A percentile compares a stretch with the other conserved stretches of the same genome.
Evolutionary conservation across 2,329 filamentous ascomycete species (phyloP).

Genomic region (Clonostachys sp.): DNA sequence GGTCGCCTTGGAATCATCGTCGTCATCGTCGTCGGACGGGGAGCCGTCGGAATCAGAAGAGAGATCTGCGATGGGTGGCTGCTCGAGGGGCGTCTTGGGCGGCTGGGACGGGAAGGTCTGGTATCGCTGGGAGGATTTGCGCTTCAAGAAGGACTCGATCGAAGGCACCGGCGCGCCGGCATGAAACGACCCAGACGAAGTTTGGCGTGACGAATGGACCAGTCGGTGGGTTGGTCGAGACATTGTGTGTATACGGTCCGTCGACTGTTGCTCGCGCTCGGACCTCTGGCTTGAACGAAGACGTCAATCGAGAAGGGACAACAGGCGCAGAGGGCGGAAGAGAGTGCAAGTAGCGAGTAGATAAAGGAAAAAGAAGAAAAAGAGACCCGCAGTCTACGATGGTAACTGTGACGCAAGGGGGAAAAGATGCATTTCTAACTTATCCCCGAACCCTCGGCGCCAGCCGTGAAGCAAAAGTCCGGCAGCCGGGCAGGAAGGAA

Average conservation of each 20-base stretch:
- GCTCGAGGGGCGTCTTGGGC: conserved; percentile 59
- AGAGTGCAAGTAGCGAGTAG: too few relatives aligned
- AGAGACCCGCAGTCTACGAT: too few relatives aligned
- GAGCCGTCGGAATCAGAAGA: conserved; percentile 9
- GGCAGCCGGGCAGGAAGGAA: too few relatives aligned
- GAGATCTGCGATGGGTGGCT: conserved; percentile 22
- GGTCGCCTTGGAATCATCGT: conserved; percentile 36
- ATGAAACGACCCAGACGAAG: conserved; percentile 43
- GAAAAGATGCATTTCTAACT: too few relatives aligned
- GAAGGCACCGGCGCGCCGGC: conserved; percentile 44
- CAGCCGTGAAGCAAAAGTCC: too few relatives aligned
- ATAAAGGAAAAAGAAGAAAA: too few relatives aligned
- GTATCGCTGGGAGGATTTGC: conserved; percentile 55
- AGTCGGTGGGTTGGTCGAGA: conserved; percentile 1
- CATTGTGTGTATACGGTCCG: conserved; percentile 1
- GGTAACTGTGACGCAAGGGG: too few relatives aligned
- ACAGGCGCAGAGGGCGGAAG: too few relatives aligned
- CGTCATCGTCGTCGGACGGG: conserved; percentile 17
- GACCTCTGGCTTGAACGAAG: too few relatives aligned
- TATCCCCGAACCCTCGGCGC: too few relatives aligned
- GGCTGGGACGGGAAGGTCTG: conserved; percentile 78
- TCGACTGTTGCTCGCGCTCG: too few relatives aligned
- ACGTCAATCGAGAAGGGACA: too few relatives aligned
- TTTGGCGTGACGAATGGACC: conserved; percentile 1
- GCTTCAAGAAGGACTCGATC: conserved; percentile 22